phyloP scores from a whole-genome alignment of 805 yeast genomes.

The Candida ascalaphidarum region DNA sequence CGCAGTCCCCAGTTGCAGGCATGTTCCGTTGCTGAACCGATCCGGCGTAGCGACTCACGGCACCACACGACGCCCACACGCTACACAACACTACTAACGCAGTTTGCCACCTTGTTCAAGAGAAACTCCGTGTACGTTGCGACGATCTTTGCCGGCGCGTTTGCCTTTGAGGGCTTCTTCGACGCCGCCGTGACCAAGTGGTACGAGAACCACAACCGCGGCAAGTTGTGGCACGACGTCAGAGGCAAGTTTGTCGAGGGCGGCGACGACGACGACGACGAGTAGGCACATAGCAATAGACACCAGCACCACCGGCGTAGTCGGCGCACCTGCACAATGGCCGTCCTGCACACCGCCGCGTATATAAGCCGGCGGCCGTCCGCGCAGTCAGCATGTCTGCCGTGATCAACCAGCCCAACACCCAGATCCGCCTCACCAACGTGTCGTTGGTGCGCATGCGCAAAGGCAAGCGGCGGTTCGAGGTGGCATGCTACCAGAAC shows the following conservation, averaged over 20 bases:
- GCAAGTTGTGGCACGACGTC: conserved; percentile 81
- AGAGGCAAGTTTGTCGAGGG: conserved; percentile 49
- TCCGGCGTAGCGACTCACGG: too few relatives aligned
- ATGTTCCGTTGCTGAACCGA: too few relatives aligned
- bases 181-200: conserved; percentile 59
- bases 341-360: too few relatives aligned
- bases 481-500: conserved; percentile 93
- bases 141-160: conserved; percentile 74
- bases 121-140: conserved; percentile 88
- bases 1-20: too few relatives aligned
- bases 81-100: too few relatives aligned
- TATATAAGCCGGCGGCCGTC: too few relatives aligned
- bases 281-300: conserved; percentile 34
- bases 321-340: too few relatives aligned
- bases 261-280: conserved; percentile 47
- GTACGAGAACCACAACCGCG: conserved; percentile 74
- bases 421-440: conserved; percentile 85
- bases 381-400: too few relatives aligned
- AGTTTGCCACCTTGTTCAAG: conserved; percentile 32
- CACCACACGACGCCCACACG: too few relatives aligned
- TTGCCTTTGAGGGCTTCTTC: conserved; percentile 73
- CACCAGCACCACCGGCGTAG: too few relatives aligned
- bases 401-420: conserved; percentile 75
- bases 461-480: conserved; percentile 87
- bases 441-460: conserved; percentile 89